phyloP scores from a whole-genome alignment of 2,329 filamentous ascomycete genomes.

The Verticillium dahliae region DNA sequence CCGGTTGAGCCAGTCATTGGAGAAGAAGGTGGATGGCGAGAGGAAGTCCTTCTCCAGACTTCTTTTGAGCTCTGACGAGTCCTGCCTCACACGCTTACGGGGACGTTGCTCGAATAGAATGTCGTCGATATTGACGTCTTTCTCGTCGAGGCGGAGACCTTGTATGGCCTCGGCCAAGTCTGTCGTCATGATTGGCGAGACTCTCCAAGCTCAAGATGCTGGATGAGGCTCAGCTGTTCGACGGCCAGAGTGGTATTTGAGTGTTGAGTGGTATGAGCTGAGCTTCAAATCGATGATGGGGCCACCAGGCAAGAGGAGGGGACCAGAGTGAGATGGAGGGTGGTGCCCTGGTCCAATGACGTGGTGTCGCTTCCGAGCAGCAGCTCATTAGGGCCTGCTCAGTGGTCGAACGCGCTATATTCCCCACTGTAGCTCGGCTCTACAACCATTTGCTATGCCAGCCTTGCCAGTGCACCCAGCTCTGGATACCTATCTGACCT shows the following conservation, averaged over 20 bases:
- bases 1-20: conserved; percentile 76
- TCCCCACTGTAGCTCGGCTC: background rate
- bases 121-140: conserved; percentile 40
- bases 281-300: background rate
- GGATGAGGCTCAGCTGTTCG: background rate
- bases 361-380: background rate
- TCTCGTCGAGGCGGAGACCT: conserved; percentile 7
- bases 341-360: background rate
- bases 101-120: conserved; percentile 43
- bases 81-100: conserved; percentile 38
- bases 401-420: background rate
- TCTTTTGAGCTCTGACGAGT: conserved; percentile 57
- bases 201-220: background rate
- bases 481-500: too few relatives aligned
- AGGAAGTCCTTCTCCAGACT: conserved; percentile 73
- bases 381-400: background rate
- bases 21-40: conserved; percentile 73
- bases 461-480: too few relatives aligned
- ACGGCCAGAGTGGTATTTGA: background rate
- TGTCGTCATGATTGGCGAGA: conserved; percentile 3
- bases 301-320: background rate
- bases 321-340: background rate
- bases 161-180: conserved; percentile 9
- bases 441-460: background rate
- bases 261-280: background rate